These are phyloP conservation scores for Trichosanthes truncata DNA, from an alignment of 306 rosid genomes.

Conservation along the genomic window DNA sequence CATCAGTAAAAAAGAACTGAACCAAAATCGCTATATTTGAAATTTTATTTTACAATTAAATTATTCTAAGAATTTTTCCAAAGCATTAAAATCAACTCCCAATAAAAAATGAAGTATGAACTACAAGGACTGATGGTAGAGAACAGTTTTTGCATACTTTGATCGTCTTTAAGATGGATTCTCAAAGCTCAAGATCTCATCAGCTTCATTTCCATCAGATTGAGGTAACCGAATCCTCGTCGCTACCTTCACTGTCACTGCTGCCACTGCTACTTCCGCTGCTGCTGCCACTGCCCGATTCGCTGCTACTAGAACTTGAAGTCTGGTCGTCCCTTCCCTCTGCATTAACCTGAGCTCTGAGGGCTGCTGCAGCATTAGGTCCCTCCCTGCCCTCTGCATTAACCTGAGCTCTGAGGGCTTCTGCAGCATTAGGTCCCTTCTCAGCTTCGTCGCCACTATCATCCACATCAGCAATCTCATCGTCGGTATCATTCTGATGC, in stretches of 20 bases:
- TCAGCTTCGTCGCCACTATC: constrained; percentile 84
- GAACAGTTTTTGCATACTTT: not conserved
- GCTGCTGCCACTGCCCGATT: constrained; percentile 56
- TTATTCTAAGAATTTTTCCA: not conserved
- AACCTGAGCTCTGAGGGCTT: constrained; percentile 66
- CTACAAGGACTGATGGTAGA: not conserved
- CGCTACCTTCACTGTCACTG: constrained; percentile 74
- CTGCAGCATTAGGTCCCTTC: constrained; percentile 80
- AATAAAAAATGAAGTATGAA: not conserved
- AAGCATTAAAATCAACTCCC: not conserved
- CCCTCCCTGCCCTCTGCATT: constrained; percentile 58
- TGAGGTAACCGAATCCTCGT: constrained; percentile 74
- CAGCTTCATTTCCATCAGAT: constrained; percentile 26
- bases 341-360: constrained; percentile 67
- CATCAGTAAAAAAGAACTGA: not conserved
- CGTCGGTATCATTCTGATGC: constrained; percentile 49
- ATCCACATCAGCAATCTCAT: constrained; percentile 82
- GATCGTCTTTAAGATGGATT: not conserved
- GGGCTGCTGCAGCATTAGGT: constrained; percentile 74
- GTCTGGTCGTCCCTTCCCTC: constrained; percentile 49
- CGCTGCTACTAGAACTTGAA: constrained; percentile 72
- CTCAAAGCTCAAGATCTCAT: not conserved
- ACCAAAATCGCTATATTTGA: constrained; percentile 1
- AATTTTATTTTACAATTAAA: not conserved
- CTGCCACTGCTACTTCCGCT: constrained; percentile 58